These are phyloP conservation scores for Ascomycota sp. DNA, from an alignment of 2,329 filamentous ascomycete species.

Conservation along the genomic window DNA sequence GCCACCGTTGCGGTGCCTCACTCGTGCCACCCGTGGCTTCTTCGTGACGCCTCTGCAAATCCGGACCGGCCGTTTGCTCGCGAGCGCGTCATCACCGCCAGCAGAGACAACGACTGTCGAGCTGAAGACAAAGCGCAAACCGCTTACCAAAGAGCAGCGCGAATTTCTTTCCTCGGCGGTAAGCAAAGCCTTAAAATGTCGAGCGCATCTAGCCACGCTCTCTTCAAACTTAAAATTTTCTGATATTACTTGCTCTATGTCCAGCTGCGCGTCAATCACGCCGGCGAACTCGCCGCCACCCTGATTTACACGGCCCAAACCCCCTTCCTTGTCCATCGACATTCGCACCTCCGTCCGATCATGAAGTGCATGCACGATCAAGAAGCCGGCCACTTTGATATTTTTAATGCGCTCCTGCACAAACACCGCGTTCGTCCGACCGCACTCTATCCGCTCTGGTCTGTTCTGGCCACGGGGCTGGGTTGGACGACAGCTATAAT, in stretches of 20 bases:
- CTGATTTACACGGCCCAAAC: constrained; percentile 84
- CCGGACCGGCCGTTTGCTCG: no score
- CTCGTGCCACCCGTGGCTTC: constrained; percentile 1
- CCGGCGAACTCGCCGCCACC: constrained; percentile 87
- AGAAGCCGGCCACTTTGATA: constrained; percentile 66
- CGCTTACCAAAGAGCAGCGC: constrained; percentile 46
- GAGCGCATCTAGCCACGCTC: no score
- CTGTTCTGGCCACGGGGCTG: constrained; percentile 51
- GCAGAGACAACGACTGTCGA: constrained; percentile 4
- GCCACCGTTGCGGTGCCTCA: constrained; percentile 5
- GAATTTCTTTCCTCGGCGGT: constrained; percentile 56
- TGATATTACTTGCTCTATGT: background rate
- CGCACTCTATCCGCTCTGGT: constrained; percentile 80
- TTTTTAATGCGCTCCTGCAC: constrained; percentile 64
- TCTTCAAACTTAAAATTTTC: no score
- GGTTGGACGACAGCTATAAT: constrained; percentile 79
- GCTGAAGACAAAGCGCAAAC: constrained; percentile 23
- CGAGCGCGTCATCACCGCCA: background rate
- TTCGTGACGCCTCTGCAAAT: no score
- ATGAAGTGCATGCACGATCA: constrained; percentile 99
- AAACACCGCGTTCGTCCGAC: constrained; percentile 82
- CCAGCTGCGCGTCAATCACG: constrained; percentile 82
- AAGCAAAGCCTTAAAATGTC: constrained; percentile 8
- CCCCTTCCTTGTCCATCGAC: constrained; percentile 51
- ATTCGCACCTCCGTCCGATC: constrained; percentile 70